Conservation (phyloP, 306 rosid genomes). For the Dalbergia cochinchinensis region DNA sequence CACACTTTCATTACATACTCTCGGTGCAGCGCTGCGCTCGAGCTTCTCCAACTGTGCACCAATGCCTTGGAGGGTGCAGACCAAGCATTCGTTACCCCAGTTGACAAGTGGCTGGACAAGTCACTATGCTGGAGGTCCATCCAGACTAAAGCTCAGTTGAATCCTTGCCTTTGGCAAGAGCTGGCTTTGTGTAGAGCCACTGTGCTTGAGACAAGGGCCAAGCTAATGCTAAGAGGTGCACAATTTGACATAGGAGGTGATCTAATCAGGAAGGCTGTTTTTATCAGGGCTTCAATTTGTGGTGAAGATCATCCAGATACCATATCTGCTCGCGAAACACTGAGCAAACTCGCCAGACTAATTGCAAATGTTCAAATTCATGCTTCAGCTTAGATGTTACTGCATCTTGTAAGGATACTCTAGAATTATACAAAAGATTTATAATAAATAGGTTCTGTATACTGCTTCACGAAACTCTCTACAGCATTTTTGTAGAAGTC, state of each 20-base stretch:
- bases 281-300: slow-evolving; percentile 81
- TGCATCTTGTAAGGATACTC: slow-evolving; percentile 56
- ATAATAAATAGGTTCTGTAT: slow-evolving; percentile 65
- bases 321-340: slow-evolving; percentile 79
- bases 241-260: slow-evolving; percentile 84
- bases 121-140: slow-evolving; percentile 85
- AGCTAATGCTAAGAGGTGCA: slow-evolving; percentile 90
- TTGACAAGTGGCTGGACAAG: slow-evolving; percentile 83
- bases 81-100: slow-evolving; percentile 80
- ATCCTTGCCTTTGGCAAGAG: slow-evolving; percentile 94
- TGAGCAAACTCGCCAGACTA: slow-evolving; percentile 81
- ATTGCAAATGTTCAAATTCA: slow-evolving; percentile 72
- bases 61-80: slow-evolving; percentile 86
- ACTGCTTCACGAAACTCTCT: slow-evolving; percentile 52
- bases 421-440: slow-evolving; percentile 56
- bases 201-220: slow-evolving; percentile 85
- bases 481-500: slow-evolving; percentile 48
- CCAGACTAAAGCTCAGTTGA: slow-evolving; percentile 82
- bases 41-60: slow-evolving; percentile 83
- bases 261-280: slow-evolving; percentile 86
- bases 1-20: slow-evolving; percentile 81
- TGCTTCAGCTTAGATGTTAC: slow-evolving; percentile 67
- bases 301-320: slow-evolving; percentile 93
- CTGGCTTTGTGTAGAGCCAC: slow-evolving; percentile 85
- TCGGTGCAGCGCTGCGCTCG: slow-evolving; percentile 75